Conservation (phyloP, 441 rosid species). For the Capsella rubella region DNA sequence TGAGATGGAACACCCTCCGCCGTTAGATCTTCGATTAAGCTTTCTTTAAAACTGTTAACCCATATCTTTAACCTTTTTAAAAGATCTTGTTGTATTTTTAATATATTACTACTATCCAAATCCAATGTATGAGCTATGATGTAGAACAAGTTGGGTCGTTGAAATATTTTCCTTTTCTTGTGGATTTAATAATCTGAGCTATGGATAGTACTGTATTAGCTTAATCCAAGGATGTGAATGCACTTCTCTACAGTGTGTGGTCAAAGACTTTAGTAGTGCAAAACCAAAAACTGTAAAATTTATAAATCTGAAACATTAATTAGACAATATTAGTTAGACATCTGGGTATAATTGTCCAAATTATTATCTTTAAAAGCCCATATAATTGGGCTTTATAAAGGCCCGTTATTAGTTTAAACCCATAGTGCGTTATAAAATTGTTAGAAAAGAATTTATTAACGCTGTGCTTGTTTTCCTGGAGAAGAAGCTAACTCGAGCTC, state of each 20-base stretch:
- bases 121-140: constrained; percentile 3
- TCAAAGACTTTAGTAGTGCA: no score
- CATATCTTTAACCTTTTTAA: background rate
- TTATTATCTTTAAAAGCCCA: no score
- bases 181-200: background rate
- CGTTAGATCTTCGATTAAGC: constrained; percentile 94
- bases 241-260: no score
- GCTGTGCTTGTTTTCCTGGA: constrained; percentile 45
- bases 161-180: background rate
- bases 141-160: background rate
- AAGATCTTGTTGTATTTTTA: constrained; percentile 5
- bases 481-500: constrained; percentile 52
- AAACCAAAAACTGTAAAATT: no score
- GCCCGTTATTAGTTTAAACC: constrained; percentile 6
- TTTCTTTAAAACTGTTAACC: constrained; percentile 49
- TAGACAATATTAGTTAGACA: no score
- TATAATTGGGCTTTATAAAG: background rate
- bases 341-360: background rate
- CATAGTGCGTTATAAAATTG: background rate
- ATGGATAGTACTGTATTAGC: background rate
- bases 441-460: background rate
- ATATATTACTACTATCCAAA: background rate
- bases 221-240: background rate
- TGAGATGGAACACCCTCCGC: constrained; percentile 74
- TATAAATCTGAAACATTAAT: no score